Base-by-base conservation (phyloP, 176 grass and related monocot species). In the Otatea glauca region DNA sequence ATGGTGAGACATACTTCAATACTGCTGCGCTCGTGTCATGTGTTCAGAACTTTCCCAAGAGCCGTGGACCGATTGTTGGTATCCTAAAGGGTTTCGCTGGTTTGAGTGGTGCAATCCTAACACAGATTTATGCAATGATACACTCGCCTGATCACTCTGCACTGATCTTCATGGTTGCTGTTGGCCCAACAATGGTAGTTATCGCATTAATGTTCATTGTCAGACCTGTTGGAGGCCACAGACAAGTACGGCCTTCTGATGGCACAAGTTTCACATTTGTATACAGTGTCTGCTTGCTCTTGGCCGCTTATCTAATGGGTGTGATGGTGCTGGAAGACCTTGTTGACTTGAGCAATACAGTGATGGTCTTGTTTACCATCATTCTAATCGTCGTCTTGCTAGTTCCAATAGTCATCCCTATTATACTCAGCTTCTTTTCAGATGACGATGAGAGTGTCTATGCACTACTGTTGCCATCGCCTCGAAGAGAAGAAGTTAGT, bases 11-110 rank as follows among this genome's bases (percentile, higher is more conserved):
- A 13, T 94, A 97, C 77, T 94, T 94, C 94, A 97, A 97, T 73
- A 97, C 94, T 42, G 91, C 83, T 42, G 91, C 94, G 12, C 89
- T 97, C 11, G 92, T 97, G 80, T 97, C 94, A 66, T 94, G 94
- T 77, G 92, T 97, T 78, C 94, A 97, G 82, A 97, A 97, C 74
- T 97, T 97, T 15, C 94, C 94, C 39, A 94, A 97, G 78, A 97
- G 32, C 75, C 90, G 94, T 76, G 94, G 94, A 7, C 94, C 94
- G 69, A 78, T 97, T 61, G 94, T 97, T 24, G 94, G 94, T 65
- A 97, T 97, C n/a, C 89, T 97, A 24, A 97, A 97, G 84, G 94
- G 94, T 44, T 97, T 97, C 37, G 94, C 94, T 14, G 94, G 94
- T 76, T 81, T 97, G 73, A 92, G 94, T 86, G 94, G 94, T 44